phyloP scores from a whole-genome alignment of 1,139 yeast species.

The Suhomyces terraborum region DNA sequence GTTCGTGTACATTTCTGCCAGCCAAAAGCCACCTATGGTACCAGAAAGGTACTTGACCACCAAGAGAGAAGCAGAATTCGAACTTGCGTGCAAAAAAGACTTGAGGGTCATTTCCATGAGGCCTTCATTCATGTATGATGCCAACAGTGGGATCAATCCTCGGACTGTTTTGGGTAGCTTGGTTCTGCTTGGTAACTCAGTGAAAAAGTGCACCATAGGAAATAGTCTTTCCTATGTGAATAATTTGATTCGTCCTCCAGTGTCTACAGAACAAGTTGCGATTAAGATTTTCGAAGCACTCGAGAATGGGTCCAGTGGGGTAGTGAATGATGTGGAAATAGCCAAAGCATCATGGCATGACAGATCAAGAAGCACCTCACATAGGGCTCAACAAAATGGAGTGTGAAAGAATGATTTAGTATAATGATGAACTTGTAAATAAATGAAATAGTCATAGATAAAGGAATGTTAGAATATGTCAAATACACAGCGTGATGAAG shows the following conservation, averaged over 20 bases:
- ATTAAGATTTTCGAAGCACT: slow-evolving; percentile 56
- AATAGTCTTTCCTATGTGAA: slow-evolving; percentile 37
- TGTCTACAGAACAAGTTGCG: slow-evolving; percentile 73
- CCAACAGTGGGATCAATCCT: slow-evolving; percentile 32
- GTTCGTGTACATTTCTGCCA: slow-evolving; percentile 83
- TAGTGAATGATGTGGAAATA: slow-evolving; percentile 59
- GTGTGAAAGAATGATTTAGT: too few species aligned
- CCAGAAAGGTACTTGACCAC: slow-evolving; percentile 72
- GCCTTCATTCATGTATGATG: slow-evolving; percentile 85
- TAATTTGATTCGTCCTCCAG: slow-evolving; percentile 58
- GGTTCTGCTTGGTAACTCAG: slow-evolving; percentile 39
- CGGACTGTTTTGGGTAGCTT: slow-evolving; percentile 32
- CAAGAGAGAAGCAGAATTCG: slow-evolving; percentile 75
- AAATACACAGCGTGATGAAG: too few species aligned
- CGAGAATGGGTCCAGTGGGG: slow-evolving; percentile 56
- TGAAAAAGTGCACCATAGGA: slow-evolving; percentile 42
- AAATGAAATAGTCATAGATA: too few species aligned
- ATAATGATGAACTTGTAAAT: too few species aligned
- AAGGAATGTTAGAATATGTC: too few species aligned
- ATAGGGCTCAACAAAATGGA: too few species aligned
- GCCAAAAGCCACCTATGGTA: slow-evolving; percentile 63
- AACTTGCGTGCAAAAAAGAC: slow-evolving; percentile 43
- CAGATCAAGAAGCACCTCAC: neutral
- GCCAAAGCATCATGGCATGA: slow-evolving; percentile 9
- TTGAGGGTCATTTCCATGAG: slow-evolving; percentile 66